Conservation (phyloP, 2,329 filamentous ascomycete species). For the Phyllosticta capitalensis region DNA sequence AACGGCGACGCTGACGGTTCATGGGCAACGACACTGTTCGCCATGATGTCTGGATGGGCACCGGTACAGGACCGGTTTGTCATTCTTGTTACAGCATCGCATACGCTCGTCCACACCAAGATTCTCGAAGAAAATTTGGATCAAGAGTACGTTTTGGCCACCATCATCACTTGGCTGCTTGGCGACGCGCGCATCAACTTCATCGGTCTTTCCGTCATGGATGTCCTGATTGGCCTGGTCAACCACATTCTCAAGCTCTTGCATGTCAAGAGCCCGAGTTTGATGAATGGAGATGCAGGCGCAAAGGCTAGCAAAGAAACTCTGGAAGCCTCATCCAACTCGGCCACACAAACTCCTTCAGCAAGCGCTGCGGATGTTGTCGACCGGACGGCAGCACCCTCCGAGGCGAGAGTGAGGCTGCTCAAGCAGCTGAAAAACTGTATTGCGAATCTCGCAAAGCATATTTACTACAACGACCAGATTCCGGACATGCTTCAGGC, state of each 20-base stretch:
- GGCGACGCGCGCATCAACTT: slow-evolving; percentile 76
- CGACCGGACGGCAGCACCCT: slow-evolving; percentile 30
- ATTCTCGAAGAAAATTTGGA: slow-evolving; percentile 62
- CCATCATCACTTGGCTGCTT: slow-evolving; percentile 72
- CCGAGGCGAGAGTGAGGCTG: slow-evolving; percentile 49
- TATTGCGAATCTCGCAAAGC: slow-evolving; percentile 83
- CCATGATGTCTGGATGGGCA: slow-evolving; percentile 73
- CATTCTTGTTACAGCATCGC: slow-evolving; percentile 73
- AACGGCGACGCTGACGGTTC: slow-evolving; percentile 41
- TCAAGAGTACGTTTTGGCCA: slow-evolving; percentile 64
- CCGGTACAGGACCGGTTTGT: slow-evolving; percentile 92
- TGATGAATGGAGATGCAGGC: slow-evolving; percentile 23
- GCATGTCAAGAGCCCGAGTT: slow-evolving; percentile 45
- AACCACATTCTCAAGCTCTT: slow-evolving; percentile 73
- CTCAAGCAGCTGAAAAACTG: slow-evolving; percentile 65
- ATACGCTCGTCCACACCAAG: slow-evolving; percentile 59
- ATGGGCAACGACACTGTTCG: slow-evolving; percentile 78
- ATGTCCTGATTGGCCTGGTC: slow-evolving; percentile 76
- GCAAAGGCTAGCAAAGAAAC: slow-evolving; percentile 4
- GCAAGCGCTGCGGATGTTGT: slow-evolving; percentile 3
- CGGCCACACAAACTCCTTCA: slow-evolving; percentile 13
- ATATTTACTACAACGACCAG: slow-evolving; percentile 95
- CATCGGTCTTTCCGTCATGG: slow-evolving; percentile 93
- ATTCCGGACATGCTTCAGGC: slow-evolving; percentile 87
- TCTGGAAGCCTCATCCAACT: slow-evolving; percentile 15